A percentile compares a stretch with the other conserved stretches of the same genome.
phyloP scores from a whole-genome alignment of 495 filamentous ascomycete genomes.

The Lasiosphaeris hirsuta region DNA sequence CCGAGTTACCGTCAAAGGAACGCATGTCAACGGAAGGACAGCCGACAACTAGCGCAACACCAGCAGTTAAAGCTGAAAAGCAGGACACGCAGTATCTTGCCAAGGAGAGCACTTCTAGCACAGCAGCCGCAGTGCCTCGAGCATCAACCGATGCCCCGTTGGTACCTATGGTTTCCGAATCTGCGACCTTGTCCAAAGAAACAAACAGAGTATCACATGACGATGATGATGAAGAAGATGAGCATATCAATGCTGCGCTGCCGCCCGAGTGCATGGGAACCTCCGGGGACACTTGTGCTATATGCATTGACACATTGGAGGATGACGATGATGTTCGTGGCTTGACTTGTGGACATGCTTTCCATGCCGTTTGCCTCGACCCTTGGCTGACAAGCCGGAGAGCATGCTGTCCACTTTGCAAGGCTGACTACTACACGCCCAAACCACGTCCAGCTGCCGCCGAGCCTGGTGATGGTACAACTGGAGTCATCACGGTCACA shows the following conservation, averaged over 20 bases:
- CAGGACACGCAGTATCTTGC: slow-evolving; percentile 18
- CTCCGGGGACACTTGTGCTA: slow-evolving; percentile 94
- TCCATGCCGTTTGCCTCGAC: slow-evolving; percentile 91
- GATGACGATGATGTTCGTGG: slow-evolving; percentile 95
- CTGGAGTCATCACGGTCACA: slow-evolving; percentile 23
- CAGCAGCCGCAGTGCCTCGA: slow-evolving; percentile 10
- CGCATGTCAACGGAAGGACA: slow-evolving; percentile 31
- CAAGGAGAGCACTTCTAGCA: slow-evolving; percentile 36
- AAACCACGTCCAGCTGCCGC: slow-evolving; percentile 60
- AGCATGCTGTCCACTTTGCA: slow-evolving; percentile 95
- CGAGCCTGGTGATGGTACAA: slow-evolving; percentile 30
- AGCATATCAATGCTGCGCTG: slow-evolving; percentile 78
- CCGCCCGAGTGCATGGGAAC: slow-evolving; percentile 77
- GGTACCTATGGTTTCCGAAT: slow-evolving; percentile 16
- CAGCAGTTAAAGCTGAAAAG: slow-evolving; percentile 29
- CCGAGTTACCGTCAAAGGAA: slow-evolving; percentile 40
- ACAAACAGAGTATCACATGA: slow-evolving; percentile 41
- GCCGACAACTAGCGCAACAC: slow-evolving; percentile 28
- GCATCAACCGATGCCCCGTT: slow-evolving; percentile 20
- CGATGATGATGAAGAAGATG: slow-evolving; percentile 74
- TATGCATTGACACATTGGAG: slow-evolving; percentile 90
- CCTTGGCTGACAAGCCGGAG: slow-evolving; percentile 92
- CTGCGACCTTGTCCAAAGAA: slow-evolving; percentile 21
- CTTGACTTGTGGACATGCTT: slow-evolving; percentile 90
- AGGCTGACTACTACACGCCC: slow-evolving; percentile 91